These are phyloP conservation scores for Fraxinus platypoda DNA, from an alignment of 305 asterid genomes.

Conservation along the genomic window DNA sequence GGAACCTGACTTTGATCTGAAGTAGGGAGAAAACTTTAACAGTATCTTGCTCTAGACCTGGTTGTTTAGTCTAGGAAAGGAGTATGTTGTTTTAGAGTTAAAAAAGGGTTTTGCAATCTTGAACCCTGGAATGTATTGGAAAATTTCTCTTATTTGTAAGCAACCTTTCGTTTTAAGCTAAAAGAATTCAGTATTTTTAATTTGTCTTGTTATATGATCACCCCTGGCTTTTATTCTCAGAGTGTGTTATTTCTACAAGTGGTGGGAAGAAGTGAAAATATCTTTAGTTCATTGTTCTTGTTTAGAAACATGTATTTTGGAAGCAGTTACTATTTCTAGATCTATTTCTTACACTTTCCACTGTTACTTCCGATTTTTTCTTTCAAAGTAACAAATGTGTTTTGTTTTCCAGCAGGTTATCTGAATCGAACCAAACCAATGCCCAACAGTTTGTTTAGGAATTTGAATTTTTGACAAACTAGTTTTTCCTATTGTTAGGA, in stretches of 20 bases:
- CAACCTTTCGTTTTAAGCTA: conserved; percentile 7
- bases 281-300: neutral
- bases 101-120: neutral
- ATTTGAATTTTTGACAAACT: too few relatives aligned
- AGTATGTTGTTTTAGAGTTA: conserved; percentile 8
- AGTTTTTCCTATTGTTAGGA: too few relatives aligned
- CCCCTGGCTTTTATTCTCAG: neutral
- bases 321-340: neutral
- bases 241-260: neutral
- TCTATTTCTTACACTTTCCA: too few relatives aligned
- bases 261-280: neutral
- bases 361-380: too few relatives aligned
- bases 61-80: conserved; percentile 24
- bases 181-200: neutral
- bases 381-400: too few relatives aligned
- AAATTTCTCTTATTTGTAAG: neutral
- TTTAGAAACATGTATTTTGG: neutral
- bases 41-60: conserved; percentile 29
- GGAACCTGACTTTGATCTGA: conserved; percentile 3
- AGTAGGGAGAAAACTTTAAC: conserved; percentile 25
- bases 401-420: too few relatives aligned
- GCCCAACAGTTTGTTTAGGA: too few relatives aligned
- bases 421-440: too few relatives aligned
- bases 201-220: neutral
- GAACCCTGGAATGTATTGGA: conserved; percentile 16